Conservation (phyloP, 2,329 filamentous ascomycete species). For the Aspergillus fumigatus region DNA sequence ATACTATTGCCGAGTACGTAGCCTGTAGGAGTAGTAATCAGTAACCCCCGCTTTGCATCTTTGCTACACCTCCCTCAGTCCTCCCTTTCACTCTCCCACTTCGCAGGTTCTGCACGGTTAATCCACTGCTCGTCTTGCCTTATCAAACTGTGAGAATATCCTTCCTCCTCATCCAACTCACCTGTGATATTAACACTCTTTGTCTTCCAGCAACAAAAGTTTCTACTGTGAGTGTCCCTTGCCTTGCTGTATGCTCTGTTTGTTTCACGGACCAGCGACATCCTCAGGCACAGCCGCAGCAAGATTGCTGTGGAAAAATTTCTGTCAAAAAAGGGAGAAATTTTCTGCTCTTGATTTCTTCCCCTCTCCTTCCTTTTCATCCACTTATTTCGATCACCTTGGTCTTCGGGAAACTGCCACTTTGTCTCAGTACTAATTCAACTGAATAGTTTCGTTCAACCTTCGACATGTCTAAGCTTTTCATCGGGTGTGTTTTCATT, state of each 20-base stretch:
- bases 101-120: neutral
- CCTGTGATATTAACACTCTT: neutral
- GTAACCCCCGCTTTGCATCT: neutral
- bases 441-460: neutral
- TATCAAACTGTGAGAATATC: neutral
- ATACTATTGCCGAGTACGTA: neutral
- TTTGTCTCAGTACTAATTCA: neutral
- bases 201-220: neutral
- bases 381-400: neutral
- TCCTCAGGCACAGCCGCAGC: neutral
- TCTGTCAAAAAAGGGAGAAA: neutral
- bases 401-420: neutral
- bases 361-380: neutral
- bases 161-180: neutral
- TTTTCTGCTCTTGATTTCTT: neutral
- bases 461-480: conserved; percentile 79
- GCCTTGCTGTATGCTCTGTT: neutral
- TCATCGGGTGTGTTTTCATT: conserved; percentile 70
- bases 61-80: neutral
- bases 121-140: neutral
- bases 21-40: neutral
- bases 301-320: neutral
- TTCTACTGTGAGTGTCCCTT: neutral
- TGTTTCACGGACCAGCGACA: neutral
- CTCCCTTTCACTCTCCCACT: neutral